A percentile compares a stretch with the other conserved stretches of the same genome.
phyloP scores from a whole-genome alignment of 352 stramenopile genomes.

The Phytopythium helicoides region DNA sequence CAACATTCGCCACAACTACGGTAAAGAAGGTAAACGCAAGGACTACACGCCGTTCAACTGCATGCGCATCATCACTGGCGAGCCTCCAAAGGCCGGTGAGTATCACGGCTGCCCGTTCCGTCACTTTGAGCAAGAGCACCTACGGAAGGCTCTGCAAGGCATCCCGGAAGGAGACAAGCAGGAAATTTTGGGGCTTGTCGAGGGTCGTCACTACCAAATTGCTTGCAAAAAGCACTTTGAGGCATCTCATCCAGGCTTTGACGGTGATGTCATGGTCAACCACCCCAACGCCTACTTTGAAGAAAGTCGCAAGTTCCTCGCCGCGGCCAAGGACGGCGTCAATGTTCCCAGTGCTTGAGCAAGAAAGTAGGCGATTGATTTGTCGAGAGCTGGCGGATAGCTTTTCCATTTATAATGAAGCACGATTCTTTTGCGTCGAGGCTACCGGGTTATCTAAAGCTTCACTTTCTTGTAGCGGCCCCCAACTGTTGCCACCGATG shows the following conservation, averaged over 20 bases:
- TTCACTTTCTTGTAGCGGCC: too few relatives aligned
- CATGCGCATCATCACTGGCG: slow-evolving; percentile 97
- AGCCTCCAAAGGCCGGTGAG: slow-evolving; percentile 91
- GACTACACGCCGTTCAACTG: slow-evolving; percentile 97
- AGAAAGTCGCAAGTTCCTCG: slow-evolving; percentile 93
- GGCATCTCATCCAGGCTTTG: slow-evolving; percentile 83
- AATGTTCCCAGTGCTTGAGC: slow-evolving; percentile 34
- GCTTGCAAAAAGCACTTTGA: slow-evolving; percentile 98
- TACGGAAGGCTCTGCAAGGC: slow-evolving; percentile 87
- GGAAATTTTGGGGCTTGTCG: slow-evolving; percentile 90
- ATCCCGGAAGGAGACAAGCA: slow-evolving; percentile 85
- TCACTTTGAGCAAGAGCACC: slow-evolving; percentile 93
- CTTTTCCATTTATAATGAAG: too few relatives aligned
- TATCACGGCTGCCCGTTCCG: slow-evolving; percentile 99
- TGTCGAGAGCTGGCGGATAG: too few relatives aligned
- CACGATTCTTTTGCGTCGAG: too few relatives aligned
- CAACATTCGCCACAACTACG: slow-evolving; percentile 99
- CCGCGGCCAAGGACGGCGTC: slow-evolving; percentile 71
- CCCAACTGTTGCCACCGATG: too few relatives aligned
- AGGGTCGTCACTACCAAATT: slow-evolving; percentile 96
- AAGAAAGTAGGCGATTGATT: too few relatives aligned
- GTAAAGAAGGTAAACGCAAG: slow-evolving; percentile 98
- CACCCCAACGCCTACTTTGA: slow-evolving; percentile 99
- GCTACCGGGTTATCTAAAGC: too few relatives aligned
- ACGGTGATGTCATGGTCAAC: slow-evolving; percentile 94